phyloP scores from a whole-genome alignment of 805 yeast genomes.

The Torulaspora indica region DNA sequence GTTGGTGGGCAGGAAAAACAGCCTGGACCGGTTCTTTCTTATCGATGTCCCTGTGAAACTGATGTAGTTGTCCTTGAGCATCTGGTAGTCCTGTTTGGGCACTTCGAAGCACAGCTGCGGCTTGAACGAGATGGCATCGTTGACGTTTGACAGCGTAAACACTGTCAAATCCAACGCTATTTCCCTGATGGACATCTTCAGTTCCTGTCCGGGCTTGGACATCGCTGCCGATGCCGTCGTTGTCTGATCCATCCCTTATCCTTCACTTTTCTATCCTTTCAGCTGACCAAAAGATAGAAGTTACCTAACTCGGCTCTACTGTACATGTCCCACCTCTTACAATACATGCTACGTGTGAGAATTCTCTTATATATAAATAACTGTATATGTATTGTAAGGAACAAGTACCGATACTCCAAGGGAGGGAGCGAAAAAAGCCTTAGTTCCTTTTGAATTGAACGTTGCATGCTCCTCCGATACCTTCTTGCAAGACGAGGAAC shows the following conservation, averaged over 20 bases:
- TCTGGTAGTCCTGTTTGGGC: slow-evolving; percentile 22
- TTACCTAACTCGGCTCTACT: too few species aligned
- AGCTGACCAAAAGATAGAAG: too few species aligned
- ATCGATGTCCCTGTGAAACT: slow-evolving; percentile 29
- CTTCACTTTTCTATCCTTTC: too few species aligned
- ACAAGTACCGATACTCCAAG: background rate
- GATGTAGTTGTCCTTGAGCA: slow-evolving; percentile 21
- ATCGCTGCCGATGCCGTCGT: too few species aligned
- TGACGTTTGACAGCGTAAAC: slow-evolving; percentile 25
- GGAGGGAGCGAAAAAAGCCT: too few species aligned
- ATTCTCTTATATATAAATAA: background rate
- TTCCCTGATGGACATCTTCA: slow-evolving; percentile 17
- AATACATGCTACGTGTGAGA: background rate
- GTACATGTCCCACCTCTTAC: too few species aligned
- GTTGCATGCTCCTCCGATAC: background rate
- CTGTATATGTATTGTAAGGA: too few species aligned
- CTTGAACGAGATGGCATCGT: slow-evolving; percentile 27
- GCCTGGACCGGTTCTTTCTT: slow-evolving; percentile 23
- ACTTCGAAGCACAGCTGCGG: slow-evolving; percentile 27
- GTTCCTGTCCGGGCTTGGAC: too few species aligned
- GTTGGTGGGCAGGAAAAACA: slow-evolving; percentile 25
- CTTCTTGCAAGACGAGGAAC: background rate
- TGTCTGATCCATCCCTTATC: too few species aligned
- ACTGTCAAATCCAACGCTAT: slow-evolving; percentile 25
- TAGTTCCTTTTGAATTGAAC: background rate